These are phyloP conservation scores for Heliamphora pulchella DNA, from an alignment of 179 eudicot species.

Conservation along the genomic window DNA sequence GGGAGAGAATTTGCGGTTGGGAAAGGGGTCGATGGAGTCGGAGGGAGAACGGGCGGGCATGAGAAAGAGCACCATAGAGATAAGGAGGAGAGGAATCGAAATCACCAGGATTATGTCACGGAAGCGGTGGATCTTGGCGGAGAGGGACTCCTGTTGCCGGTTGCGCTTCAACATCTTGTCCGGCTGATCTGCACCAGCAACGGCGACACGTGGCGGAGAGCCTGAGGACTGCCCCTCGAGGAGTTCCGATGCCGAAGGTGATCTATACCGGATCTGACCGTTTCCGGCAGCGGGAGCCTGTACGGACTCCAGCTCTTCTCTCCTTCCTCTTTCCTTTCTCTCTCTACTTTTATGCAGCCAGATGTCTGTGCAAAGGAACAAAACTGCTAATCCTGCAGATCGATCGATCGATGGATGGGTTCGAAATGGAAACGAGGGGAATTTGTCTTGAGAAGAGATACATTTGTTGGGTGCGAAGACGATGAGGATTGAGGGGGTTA, in stretches of 20 bases:
- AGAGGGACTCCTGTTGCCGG: slow-evolving; percentile 39
- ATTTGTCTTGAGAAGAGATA: not conserved
- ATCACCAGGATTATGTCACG: slow-evolving; percentile 50
- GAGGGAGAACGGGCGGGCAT: slow-evolving; percentile 31
- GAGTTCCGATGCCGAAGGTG: slow-evolving; percentile 81
- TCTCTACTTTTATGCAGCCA: not conserved
- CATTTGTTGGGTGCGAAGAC: not conserved
- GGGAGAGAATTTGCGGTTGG: slow-evolving; percentile 28
- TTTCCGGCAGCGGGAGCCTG: slow-evolving; percentile 37
- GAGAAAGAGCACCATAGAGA: slow-evolving; percentile 49
- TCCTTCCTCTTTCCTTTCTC: slow-evolving; percentile 6
- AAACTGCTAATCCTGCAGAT: not conserved
- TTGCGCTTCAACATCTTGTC: slow-evolving; percentile 54
- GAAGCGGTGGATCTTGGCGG: slow-evolving; percentile 50
- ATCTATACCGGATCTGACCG: slow-evolving; percentile 83
- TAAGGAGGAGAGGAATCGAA: slow-evolving; percentile 53
- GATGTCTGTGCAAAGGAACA: not conserved
- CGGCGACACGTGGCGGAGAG: slow-evolving; percentile 22
- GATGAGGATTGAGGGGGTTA: not conserved
- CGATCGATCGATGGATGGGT: not conserved
- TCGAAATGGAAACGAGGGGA: not conserved
- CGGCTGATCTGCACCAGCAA: slow-evolving; percentile 21
- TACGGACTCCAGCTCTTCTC: slow-evolving; percentile 38
- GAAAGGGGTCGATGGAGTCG: slow-evolving; percentile 9
- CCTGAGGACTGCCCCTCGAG: slow-evolving; percentile 31